phyloP scores from a whole-genome alignment of 2,329 filamentous ascomycete species.

The Stemphylium lycopersici region DNA sequence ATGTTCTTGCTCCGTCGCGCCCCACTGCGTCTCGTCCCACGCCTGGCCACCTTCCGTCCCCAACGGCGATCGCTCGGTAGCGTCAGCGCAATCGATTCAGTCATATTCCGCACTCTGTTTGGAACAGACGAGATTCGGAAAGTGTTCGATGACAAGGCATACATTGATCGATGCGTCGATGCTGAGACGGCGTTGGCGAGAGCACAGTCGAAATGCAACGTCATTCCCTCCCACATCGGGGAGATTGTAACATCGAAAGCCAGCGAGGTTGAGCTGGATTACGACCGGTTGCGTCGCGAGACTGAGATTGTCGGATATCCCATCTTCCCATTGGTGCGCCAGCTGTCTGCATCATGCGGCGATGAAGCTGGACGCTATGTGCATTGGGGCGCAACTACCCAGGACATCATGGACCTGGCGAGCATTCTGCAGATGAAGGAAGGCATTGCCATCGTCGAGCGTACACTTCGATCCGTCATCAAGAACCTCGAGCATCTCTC shows the following conservation, averaged over 20 bases:
- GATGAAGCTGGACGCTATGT: conserved; percentile 55
- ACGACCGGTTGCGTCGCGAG: conserved; percentile 51
- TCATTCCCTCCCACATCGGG: conserved; percentile 54
- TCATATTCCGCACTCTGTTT: conserved; percentile 59
- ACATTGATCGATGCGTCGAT: conserved; percentile 57
- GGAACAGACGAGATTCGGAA: conserved; percentile 59
- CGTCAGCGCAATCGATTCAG: conserved; percentile 55
- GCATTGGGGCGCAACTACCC: conserved; percentile 65
- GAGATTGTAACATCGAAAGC: conserved; percentile 41
- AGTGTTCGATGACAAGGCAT: conserved; percentile 59
- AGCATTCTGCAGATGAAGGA: conserved; percentile 60
- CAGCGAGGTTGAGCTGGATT: conserved; percentile 48
- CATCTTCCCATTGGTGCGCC: conserved; percentile 58
- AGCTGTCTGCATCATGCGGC: conserved; percentile 51
- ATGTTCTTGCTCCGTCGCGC: conserved; percentile 41
- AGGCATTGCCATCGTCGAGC: conserved; percentile 57
- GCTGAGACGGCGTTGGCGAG: conserved; percentile 60
- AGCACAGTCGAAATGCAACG: conserved; percentile 56
- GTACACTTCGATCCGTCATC: conserved; percentile 53
- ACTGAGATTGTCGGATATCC: conserved; percentile 64
- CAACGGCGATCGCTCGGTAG: conserved; percentile 38
- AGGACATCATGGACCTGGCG: conserved; percentile 65
- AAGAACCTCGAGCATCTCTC: conserved; percentile 53
- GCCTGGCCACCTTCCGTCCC: conserved; percentile 17
- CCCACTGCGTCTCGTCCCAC: conserved; percentile 27